phyloP scores from a whole-genome alignment of 129 eudicot species.

The Chrysanthemum makinoi region DNA sequence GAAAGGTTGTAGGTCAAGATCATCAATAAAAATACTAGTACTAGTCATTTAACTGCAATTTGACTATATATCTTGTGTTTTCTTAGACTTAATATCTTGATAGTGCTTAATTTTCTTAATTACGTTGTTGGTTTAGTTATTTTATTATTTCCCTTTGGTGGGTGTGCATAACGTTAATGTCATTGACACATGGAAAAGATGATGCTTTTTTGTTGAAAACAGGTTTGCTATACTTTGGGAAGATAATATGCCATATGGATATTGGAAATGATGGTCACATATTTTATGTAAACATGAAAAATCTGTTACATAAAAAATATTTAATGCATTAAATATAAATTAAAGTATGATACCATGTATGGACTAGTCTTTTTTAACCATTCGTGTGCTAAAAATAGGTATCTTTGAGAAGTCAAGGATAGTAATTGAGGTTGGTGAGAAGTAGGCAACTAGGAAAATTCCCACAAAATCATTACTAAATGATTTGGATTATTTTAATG shows the following conservation, averaged over 20 bases:
- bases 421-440: conserved; percentile 20
- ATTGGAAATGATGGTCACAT: conserved; percentile 28
- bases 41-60: too few relatives aligned
- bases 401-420: conserved; percentile 13
- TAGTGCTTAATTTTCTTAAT: too few relatives aligned
- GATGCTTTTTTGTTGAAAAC: conserved; percentile 10
- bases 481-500: too few relatives aligned
- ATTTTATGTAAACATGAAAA: not conserved
- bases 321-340: conserved; percentile 10
- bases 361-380: not conserved
- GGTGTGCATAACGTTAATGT: conserved; percentile 6
- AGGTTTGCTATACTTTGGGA: conserved; percentile 11
- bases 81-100: too few relatives aligned
- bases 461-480: not conserved
- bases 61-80: too few relatives aligned
- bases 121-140: not conserved
- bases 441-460: conserved; percentile 5
- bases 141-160: not conserved
- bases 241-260: conserved; percentile 13
- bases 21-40: not conserved
- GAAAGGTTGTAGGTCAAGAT: too few relatives aligned
- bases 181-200: conserved; percentile 18
- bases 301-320: not conserved
- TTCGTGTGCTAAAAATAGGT: not conserved
- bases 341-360: too few relatives aligned